Conservation (phyloP, 2,329 filamentous ascomycete genomes). For the Colletotrichum salicis region DNA sequence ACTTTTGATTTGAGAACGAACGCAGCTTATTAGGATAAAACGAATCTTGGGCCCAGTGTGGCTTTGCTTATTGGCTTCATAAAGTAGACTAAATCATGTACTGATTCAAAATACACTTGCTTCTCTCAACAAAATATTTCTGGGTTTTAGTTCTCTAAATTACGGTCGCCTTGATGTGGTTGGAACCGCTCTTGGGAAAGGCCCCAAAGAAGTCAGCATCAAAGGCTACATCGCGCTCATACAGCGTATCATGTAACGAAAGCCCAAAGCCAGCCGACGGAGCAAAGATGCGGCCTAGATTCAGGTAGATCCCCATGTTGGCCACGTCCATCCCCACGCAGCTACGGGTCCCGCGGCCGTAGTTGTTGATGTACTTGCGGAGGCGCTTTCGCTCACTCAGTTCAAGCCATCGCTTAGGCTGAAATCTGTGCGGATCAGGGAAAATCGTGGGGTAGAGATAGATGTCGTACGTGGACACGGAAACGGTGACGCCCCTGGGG, state of each 20-base stretch:
- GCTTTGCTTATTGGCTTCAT: too few relatives aligned
- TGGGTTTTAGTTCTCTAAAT: background rate
- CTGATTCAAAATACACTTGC: too few relatives aligned
- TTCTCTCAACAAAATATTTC: too few relatives aligned
- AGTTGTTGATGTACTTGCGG: background rate
- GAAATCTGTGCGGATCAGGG: background rate
- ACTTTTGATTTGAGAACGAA: too few relatives aligned
- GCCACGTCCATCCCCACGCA: background rate
- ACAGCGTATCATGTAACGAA: background rate
- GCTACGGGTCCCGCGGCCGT: background rate
- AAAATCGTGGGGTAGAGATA: background rate
- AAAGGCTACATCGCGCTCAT: conserved; percentile 1
- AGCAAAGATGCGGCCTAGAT: background rate
- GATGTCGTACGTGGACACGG: background rate
- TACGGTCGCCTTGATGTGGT: background rate
- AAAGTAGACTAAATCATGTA: too few relatives aligned
- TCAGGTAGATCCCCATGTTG: background rate
- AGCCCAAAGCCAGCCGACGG: background rate
- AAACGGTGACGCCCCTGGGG: background rate
- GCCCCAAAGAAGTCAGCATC: background rate
- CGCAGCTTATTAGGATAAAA: too few relatives aligned
- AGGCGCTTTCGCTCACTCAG: background rate
- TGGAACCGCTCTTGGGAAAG: background rate
- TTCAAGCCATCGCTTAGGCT: background rate
- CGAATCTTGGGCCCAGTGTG: too few relatives aligned